A percentile compares a stretch with the other conserved stretches of the same genome.
Conservation (phyloP, 306 rosid species). For the Vigna unguiculata region DNA sequence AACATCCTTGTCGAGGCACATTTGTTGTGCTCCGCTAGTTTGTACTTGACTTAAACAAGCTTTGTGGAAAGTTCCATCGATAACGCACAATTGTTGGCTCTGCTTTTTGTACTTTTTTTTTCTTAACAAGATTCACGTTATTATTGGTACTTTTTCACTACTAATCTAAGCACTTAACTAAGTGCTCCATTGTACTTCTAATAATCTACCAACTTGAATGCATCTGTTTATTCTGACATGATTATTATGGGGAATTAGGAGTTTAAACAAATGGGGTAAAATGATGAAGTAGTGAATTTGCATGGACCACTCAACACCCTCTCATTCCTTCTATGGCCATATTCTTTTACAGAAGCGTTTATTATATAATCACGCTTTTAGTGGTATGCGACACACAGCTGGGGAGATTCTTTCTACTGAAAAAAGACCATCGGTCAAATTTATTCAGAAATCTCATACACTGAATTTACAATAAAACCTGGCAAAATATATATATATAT, state of each 20-base stretch:
- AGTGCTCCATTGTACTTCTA: neutral
- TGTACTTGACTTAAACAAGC: constrained; percentile 34
- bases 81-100: constrained; percentile 43
- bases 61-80: constrained; percentile 19
- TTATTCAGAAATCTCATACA: neutral
- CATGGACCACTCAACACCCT: too few species aligned
- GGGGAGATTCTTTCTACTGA: neutral
- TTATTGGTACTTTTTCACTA: constrained; percentile 28
- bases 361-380: neutral
- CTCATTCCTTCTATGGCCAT: too few species aligned
- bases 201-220: neutral
- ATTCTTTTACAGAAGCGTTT: neutral
- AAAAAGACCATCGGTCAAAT: too few species aligned
- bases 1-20: constrained; percentile 37
- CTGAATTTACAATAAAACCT: too few species aligned
- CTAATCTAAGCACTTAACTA: neutral
- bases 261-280: neutral
- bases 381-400: neutral
- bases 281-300: neutral
- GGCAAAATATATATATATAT: too few species aligned
- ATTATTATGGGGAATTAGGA: neutral
- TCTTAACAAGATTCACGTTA: constrained; percentile 31
- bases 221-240: neutral
- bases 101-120: constrained; percentile 39
- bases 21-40: constrained; percentile 53